phyloP scores from a whole-genome alignment of 2,329 filamentous ascomycete species.

The Fusarium aywerte region DNA sequence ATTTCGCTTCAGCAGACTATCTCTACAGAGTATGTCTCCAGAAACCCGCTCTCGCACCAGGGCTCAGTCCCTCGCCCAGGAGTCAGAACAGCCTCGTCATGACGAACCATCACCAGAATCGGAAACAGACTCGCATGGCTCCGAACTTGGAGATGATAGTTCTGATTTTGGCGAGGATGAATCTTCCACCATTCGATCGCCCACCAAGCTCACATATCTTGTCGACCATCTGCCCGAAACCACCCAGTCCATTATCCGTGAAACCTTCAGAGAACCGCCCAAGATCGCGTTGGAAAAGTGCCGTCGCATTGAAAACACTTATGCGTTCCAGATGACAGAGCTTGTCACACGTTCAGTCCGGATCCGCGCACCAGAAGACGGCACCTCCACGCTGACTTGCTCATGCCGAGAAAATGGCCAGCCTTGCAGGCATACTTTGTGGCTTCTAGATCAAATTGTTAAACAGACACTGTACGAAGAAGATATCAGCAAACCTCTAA shows the following conservation, averaged over 20 bases:
- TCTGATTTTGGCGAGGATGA: conserved; percentile 51
- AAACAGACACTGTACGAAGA: conserved; percentile 59
- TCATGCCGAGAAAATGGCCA: conserved; percentile 54
- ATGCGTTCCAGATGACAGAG: conserved; percentile 67
- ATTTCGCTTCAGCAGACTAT: conserved; percentile 45
- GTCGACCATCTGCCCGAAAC: conserved; percentile 54
- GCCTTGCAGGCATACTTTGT: conserved; percentile 64
- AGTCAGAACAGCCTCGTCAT: conserved; percentile 13
- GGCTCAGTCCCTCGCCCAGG: conserved; percentile 16
- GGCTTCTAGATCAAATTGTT: conserved; percentile 65
- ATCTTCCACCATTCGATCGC: conserved; percentile 50
- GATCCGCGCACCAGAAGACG: conserved; percentile 56
- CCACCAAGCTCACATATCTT: conserved; percentile 55
- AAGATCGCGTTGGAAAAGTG: conserved; percentile 63
- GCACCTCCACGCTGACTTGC: conserved; percentile 57
- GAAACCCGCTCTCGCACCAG: conserved; percentile 33
- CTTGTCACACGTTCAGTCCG: conserved; percentile 63
- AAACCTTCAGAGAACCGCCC: conserved; percentile 60
- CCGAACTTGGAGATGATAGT: conserved; percentile 38
- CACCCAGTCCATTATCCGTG: conserved; percentile 54
- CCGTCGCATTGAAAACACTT: conserved; percentile 59
- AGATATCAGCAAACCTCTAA: conserved; percentile 53
- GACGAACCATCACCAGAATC: conserved; percentile 46
- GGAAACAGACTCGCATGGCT: conserved; percentile 39
- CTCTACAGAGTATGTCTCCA: conserved; percentile 48